A percentile compares a stretch with the other conserved stretches of the same genome.
These are phyloP conservation scores for Podospora didyma DNA, from an alignment of 495 filamentous ascomycete genomes.

Conservation along the genomic window DNA sequence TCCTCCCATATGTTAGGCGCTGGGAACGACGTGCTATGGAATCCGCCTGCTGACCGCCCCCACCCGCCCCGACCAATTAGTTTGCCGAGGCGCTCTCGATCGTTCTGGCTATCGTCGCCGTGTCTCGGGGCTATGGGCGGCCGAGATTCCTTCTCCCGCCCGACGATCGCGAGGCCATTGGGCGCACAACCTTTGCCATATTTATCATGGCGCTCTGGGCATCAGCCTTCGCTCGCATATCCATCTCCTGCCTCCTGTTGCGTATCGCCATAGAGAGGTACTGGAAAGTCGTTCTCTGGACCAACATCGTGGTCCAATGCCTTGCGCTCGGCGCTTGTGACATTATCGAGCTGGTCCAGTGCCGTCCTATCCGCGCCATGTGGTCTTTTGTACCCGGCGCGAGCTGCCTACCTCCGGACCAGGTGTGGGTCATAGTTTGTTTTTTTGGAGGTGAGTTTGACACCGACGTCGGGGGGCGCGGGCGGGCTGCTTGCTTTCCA, in stretches of 20 bases:
- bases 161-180: background rate
- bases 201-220: slow-evolving; percentile 5
- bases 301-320: slow-evolving; percentile 1
- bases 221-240: slow-evolving; percentile 4
- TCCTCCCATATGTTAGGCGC: no score
- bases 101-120: slow-evolving; percentile 3
- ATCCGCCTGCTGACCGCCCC: background rate
- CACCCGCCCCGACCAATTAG: background rate
- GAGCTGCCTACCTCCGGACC: background rate
- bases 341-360: slow-evolving; percentile 6
- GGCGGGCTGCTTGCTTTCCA: background rate
- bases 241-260: slow-evolving; percentile 1
- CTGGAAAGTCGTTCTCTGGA: slow-evolving; percentile 1
- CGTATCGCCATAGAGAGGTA: background rate
- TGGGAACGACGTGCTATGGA: no score
- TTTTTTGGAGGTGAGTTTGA: slow-evolving; percentile 7
- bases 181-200: background rate
- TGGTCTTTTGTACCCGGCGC: background rate
- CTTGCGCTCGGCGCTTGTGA: background rate
- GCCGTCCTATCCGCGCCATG: slow-evolving; percentile 2
- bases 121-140: background rate
- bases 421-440: background rate
- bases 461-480: no score
- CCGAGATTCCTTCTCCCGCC: background rate
- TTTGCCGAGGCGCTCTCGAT: background rate